phyloP scores from a whole-genome alignment of 1,284 basidiomycete genomes.

The Bjerkandera adusta region DNA sequence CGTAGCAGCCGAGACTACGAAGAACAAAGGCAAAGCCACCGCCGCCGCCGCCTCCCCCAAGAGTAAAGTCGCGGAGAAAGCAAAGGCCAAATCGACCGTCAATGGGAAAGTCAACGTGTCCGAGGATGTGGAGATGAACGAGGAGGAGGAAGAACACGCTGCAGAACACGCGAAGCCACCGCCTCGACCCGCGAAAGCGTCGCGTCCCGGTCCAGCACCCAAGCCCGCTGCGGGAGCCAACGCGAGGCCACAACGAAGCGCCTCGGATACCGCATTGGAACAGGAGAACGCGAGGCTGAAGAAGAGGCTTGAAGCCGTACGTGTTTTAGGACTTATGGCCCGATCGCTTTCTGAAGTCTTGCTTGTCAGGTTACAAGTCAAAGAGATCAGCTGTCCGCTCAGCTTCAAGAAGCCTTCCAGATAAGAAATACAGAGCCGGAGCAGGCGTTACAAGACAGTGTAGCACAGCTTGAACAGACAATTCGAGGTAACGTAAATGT shows the following conservation, averaged over 20 bases:
- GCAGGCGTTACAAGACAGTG: conserved; percentile 43
- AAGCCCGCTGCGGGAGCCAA: conserved; percentile 2
- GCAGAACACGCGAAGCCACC: conserved; percentile 4
- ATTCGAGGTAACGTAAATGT: conserved; percentile 50
- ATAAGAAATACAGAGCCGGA: conserved; percentile 65
- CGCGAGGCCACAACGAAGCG: conserved; percentile 1
- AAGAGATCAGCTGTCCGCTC: conserved; percentile 45
- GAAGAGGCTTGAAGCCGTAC: conserved; percentile 16
- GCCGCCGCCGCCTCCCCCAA: background rate
- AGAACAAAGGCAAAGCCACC: conserved; percentile 2
- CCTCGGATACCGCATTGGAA: conserved; percentile 3
- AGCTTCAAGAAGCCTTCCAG: conserved; percentile 55
- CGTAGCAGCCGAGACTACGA: conserved; percentile 1
- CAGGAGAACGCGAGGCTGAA: conserved; percentile 13
- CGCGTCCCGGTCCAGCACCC: conserved; percentile 6
- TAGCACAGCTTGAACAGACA: conserved; percentile 47
- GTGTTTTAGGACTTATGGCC: background rate
- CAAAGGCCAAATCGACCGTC: conserved; percentile 1
- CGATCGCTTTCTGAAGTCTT: background rate
- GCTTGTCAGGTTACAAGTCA: conserved; percentile 31
- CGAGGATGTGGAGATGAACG: background rate
- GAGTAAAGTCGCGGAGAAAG: too few relatives aligned
- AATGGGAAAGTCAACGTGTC: conserved; percentile 14
- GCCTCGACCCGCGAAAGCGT: conserved; percentile 6
- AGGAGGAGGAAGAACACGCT: background rate